A percentile compares a stretch with the other conserved stretches of the same genome.
Conservation (phyloP, 768 basidiomycete species). For the Mrakia gelida region DNA sequence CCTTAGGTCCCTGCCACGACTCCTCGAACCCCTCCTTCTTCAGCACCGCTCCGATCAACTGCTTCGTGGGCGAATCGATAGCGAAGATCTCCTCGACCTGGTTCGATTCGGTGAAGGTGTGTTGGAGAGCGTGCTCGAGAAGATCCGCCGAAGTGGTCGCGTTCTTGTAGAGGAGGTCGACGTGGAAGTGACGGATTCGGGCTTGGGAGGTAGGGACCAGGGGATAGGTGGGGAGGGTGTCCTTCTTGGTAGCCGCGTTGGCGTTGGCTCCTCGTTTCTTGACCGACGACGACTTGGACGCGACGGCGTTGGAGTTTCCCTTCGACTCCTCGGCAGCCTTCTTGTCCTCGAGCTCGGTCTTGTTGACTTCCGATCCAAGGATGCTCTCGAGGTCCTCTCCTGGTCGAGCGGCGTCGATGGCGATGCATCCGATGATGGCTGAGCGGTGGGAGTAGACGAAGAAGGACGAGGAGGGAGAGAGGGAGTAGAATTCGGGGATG, state of each 20-base stretch:
- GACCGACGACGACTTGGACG: neutral
- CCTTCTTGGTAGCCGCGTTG: neutral
- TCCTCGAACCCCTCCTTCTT: neutral
- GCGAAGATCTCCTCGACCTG: too few relatives aligned
- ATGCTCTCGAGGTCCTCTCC: constrained; percentile 2
- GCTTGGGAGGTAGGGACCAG: neutral
- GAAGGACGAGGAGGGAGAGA: constrained; percentile 21
- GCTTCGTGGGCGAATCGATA: too few relatives aligned
- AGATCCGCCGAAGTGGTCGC: neutral
- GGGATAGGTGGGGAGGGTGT: neutral
- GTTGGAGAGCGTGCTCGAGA: constrained; percentile 15
- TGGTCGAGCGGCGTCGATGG: constrained; percentile 19
- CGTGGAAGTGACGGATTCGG: constrained; percentile 14
- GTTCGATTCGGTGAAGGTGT: neutral
- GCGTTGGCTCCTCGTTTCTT: neutral
- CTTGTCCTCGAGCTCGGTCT: neutral
- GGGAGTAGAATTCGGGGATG: constrained; percentile 17
- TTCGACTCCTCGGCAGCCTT: neutral
- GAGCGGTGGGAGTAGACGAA: constrained; percentile 22
- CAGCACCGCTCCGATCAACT: too few relatives aligned
- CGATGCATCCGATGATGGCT: constrained; percentile 14
- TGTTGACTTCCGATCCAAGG: neutral
- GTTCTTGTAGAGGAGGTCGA: constrained; percentile 12
- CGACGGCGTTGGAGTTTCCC: neutral
- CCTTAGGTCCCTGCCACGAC: constrained; percentile 3